These are phyloP conservation scores for Myxozyma mucilagina DNA, from an alignment of 805 yeast species.

Conservation along the genomic window DNA sequence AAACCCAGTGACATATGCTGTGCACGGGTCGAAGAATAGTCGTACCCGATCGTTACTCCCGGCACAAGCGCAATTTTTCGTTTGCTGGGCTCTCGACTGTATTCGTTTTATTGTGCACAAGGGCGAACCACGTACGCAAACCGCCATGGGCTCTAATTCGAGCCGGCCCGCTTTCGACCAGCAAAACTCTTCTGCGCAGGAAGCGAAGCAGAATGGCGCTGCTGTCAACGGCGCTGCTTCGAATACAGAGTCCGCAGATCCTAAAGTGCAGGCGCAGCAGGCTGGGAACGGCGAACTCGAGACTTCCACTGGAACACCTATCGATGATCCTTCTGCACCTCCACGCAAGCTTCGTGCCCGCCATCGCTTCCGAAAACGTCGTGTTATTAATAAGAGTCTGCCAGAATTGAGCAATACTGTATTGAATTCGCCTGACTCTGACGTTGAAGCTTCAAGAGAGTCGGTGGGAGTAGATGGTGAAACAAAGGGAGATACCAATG, in stretches of 20 bases:
- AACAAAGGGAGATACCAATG: too few species aligned
- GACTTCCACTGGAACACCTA: neutral
- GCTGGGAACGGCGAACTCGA: neutral
- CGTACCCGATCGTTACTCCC: neutral
- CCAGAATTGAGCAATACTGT: neutral
- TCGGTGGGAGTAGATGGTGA: neutral
- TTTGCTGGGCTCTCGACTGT: too few species aligned
- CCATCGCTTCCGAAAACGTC: constrained; percentile 3
- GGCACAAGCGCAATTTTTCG: neutral
- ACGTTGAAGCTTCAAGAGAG: neutral
- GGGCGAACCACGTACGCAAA: neutral
- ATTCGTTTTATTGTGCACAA: neutral
- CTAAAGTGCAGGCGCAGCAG: neutral
- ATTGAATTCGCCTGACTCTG: neutral
- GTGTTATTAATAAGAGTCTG: neutral
- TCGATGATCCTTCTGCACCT: neutral
- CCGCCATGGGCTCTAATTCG: neutral
- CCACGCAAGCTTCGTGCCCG: neutral
- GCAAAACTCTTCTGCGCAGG: neutral
- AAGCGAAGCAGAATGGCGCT: neutral
- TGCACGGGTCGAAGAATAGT: neutral
- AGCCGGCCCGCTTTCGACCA: neutral
- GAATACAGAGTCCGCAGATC: too few species aligned
- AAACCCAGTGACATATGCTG: neutral
- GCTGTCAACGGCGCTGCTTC: neutral